phyloP scores from a whole-genome alignment of 257 asterid species.

The Nicotiana benthamiana region DNA sequence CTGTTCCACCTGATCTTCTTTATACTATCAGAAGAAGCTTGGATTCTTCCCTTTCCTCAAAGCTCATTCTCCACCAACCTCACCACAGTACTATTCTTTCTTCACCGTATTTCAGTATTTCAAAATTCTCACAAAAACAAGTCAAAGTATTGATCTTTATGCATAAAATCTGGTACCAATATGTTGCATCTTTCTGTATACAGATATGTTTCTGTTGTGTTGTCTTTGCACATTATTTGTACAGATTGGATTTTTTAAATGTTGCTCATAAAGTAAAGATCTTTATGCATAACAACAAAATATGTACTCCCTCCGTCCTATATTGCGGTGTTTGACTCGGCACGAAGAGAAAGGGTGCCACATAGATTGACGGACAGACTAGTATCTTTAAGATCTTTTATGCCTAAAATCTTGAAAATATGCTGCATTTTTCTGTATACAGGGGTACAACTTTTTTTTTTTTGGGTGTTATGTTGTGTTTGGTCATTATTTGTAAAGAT shows the following conservation, averaged over 20 bases:
- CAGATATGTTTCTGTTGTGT: neutral
- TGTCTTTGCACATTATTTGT: neutral
- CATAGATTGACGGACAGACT: too few species aligned
- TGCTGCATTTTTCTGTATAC: too few species aligned
- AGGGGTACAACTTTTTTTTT: neutral
- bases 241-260: neutral
- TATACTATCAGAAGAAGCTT: constrained; percentile 56
- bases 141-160: neutral
- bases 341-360: too few species aligned
- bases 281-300: too few species aligned
- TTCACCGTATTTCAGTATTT: neutral
- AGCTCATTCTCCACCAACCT: constrained; percentile 53
- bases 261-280: too few species aligned
- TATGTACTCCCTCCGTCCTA: too few species aligned
- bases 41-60: constrained; percentile 57
- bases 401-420: too few species aligned
- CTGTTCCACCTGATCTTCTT: constrained; percentile 91
- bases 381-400: too few species aligned
- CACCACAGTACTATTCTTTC: constrained; percentile 25
- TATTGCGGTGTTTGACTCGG: too few species aligned
- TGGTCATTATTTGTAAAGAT: too few species aligned
- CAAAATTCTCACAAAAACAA: neutral
- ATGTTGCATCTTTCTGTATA: too few species aligned
- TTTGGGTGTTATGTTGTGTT: neutral
- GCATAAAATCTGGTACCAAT: too few species aligned